Base-by-base conservation (phyloP, 2,329 filamentous ascomycete genomes). In the Neobulgaria alba region DNA sequence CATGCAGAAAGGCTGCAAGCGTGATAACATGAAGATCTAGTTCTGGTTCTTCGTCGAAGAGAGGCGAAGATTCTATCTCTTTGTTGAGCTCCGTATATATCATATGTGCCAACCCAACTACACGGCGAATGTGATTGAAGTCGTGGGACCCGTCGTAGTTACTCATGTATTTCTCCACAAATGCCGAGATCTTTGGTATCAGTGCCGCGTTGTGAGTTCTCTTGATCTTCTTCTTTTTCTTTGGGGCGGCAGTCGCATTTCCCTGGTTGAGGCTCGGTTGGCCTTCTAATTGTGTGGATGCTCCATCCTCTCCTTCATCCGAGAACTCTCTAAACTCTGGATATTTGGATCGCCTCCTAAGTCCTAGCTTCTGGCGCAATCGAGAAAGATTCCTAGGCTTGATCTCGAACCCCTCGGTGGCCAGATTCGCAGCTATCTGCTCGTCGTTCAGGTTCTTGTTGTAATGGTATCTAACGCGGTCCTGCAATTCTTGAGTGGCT, bases 141-240 rank as follows among this genome's bases (percentile, higher is more conserved):
- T 94, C 86, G 67, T 95, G 89, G 2, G 86, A 94, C 38, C 78
- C 78, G 64, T 95, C 89, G 63, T 86, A 86, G 48, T 75, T 69
- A 33, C 75, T 68, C 81, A 89, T 90, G 67, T 84, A 87, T 31
- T 70, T 66, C 56, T 77, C 67, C 39, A 86, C 79, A 59, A 81
- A 85, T 33, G 65, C 63, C 14, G 75, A 77, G 45, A 81, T 74
- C 36, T 67, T 57, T 21, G 66, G 62, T 57, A 77, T 65, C 39
- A 57, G 41, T 2, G 50, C 45, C n/a, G 49, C 43, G 48, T 53
- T 55, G 19, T 49, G 46, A 10, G 44, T 46, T 21, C 36, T 32
- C 35, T 47, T 54, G 23, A 36, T 15, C 42, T 45, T 49, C 20
- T 49, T 47, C 16, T 33, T 40, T 33, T 46, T 50, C 36, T 49